These are phyloP conservation scores for Grigorovia transvaalensis DNA, from an alignment of 805 yeast species.

Conservation along the genomic window DNA sequence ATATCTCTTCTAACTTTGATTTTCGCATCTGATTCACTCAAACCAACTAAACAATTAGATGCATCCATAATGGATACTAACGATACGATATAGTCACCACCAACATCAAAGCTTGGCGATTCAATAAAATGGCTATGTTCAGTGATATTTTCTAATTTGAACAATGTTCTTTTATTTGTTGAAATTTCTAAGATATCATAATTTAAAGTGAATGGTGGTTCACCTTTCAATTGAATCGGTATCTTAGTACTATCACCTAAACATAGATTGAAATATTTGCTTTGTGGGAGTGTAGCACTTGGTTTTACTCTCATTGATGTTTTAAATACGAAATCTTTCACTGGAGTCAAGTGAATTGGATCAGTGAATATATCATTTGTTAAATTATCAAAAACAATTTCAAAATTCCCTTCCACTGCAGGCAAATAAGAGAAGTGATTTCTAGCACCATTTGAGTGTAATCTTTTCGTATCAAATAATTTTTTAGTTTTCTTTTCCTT, in stretches of 20 bases:
- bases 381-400: constrained; percentile 55
- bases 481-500: constrained; percentile 16
- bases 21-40: constrained; percentile 51
- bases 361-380: constrained; percentile 54
- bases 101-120: constrained; percentile 47
- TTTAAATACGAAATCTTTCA: constrained; percentile 41
- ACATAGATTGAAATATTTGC: constrained; percentile 30
- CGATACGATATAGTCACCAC: constrained; percentile 64
- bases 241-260: constrained; percentile 37
- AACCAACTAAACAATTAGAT: constrained; percentile 67
- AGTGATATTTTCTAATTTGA: constrained; percentile 32
- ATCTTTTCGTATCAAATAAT: constrained; percentile 29
- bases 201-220: constrained; percentile 61
- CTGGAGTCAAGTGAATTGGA: constrained; percentile 28
- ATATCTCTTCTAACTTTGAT: constrained; percentile 61
- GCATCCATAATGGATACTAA: constrained; percentile 60
- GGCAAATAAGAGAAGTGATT: constrained; percentile 64
- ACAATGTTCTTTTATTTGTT: constrained; percentile 39
- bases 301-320: constrained; percentile 69
- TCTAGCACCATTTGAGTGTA: constrained; percentile 35
- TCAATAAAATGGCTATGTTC: constrained; percentile 32
- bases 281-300: constrained; percentile 33
- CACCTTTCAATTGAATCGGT: constrained; percentile 61
- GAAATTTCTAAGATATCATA: constrained; percentile 57
- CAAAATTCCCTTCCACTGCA: constrained; percentile 67